Base-by-base conservation (phyloP, 108 stramenopile species). In the Conticribra guillardii region DNA sequence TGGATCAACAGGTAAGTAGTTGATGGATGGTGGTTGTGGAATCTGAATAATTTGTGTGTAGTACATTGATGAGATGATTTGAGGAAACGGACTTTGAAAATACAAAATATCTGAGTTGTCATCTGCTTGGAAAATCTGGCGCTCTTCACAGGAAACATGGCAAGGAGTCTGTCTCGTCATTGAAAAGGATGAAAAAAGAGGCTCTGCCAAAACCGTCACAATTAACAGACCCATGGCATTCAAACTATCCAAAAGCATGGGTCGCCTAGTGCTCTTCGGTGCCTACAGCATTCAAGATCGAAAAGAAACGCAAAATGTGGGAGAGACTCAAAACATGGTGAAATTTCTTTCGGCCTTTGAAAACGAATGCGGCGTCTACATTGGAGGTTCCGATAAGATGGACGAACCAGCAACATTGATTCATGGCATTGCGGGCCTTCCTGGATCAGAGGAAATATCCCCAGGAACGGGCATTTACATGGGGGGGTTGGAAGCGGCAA, bases 221-320 rank as follows among this genome's bases (percentile, higher is more conserved):
- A 66, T 94, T 50, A 94, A 94, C 73, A 83, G 92, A 47, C 92
- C 92, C 27, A 90, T 94, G 87, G 88, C 88, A 11, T 81, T 88
- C 27, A 81, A 86, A 71, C 64, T 91, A 34, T 86, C 88, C 11
- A 81, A 89, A 44, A 85, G 80, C 60, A 51, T 94, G 58, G 89
- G 76, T 0, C 27, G 71, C 21, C 63, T 91, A 32, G 80, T 91
- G 0, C 60, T 89, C 23, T 63, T 76, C 55, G 92, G 93, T 32
- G 75, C 87, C 19, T 84, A 65, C 11, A 11, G 37, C 8, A 41
- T 41, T 5, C 37, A 41, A 11, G n/a, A n/a, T n/a, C 44, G 41
- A 34, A 74, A 55, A 53, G 49, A 22, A 31, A 23, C 29, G 15
- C 19, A 74, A 21, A 52, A 60, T 57, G 67, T 41, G 2, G 45